These are phyloP conservation scores for Cyclotella choctawhatcheeana DNA, from an alignment of 108 stramenopile species.

Conservation along the genomic window DNA sequence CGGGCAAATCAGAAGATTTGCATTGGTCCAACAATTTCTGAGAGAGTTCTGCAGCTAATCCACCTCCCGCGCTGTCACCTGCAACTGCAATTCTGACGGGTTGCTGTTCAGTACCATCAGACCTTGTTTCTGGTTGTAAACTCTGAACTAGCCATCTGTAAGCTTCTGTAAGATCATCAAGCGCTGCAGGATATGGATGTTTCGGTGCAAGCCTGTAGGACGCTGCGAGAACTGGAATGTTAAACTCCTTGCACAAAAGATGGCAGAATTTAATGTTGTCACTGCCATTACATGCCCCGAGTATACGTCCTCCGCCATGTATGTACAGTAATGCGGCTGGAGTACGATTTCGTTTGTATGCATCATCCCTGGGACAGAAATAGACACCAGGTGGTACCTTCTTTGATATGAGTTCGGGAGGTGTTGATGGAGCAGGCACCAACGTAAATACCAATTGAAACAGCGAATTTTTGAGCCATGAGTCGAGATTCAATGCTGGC, in stretches of 20 bases:
- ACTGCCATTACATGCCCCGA: not conserved
- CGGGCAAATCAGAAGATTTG: not conserved
- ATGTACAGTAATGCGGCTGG: conserved; percentile 23
- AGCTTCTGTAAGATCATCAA: conserved; percentile 29
- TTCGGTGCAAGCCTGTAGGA: conserved; percentile 23
- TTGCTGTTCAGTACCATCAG: not conserved
- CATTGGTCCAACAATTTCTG: conserved; percentile 38
- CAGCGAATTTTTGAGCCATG: not conserved
- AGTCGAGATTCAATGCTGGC: not conserved
- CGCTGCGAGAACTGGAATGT: conserved; percentile 21
- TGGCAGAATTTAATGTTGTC: not conserved
- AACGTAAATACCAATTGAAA: not conserved
- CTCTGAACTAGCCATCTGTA: conserved; percentile 29
- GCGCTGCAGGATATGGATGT: conserved; percentile 41
- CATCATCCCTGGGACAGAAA: not conserved
- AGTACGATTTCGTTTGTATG: not conserved
- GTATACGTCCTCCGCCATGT: conserved; percentile 28
- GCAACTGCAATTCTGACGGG: conserved; percentile 22
- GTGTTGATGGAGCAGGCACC: not conserved
- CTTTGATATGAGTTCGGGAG: not conserved
- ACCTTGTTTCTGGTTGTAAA: not conserved
- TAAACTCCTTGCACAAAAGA: conserved; percentile 3
- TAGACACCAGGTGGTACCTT: not conserved
- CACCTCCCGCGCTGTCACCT: conserved; percentile 44
- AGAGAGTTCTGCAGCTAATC: conserved; percentile 42